Evolutionary conservation across 2,329 filamentous ascomycete species (phyloP).

Genomic region (Raffaelea albimanens): DNA sequence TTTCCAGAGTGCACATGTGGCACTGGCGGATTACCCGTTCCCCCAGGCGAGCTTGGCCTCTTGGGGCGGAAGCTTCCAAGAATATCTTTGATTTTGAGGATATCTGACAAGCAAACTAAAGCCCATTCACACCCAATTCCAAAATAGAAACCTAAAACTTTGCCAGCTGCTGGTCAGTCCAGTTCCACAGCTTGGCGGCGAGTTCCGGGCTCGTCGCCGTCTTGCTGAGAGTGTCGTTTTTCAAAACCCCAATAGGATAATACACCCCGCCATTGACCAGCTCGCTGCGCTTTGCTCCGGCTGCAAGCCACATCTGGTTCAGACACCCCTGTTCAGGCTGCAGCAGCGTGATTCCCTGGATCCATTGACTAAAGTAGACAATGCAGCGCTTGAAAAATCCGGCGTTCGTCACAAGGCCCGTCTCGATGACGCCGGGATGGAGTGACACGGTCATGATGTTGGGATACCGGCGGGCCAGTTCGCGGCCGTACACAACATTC

Average conservation of each 20-base stretch:
- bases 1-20: too few species aligned
- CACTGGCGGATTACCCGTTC: too few species aligned
- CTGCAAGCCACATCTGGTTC: constrained; percentile 31
- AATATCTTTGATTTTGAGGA: too few species aligned
- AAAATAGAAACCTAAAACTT: constrained; percentile 2
- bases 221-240: constrained; percentile 15
- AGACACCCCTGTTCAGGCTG: constrained; percentile 25
- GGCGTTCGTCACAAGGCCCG: constrained; percentile 15
- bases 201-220: constrained; percentile 19
- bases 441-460: constrained; percentile 16
- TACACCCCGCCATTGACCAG: constrained; percentile 26
- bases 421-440: constrained; percentile 20
- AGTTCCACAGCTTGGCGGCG: constrained; percentile 24
- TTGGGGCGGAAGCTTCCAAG: not conserved
- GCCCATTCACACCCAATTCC: too few species aligned
- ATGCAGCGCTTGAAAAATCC: constrained; percentile 8
- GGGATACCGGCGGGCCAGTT: constrained; percentile 18
- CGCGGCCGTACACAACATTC: constrained; percentile 18
- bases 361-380: constrained; percentile 10
- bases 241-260: constrained; percentile 23
- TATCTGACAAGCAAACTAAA: not conserved
- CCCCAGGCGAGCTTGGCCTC: constrained; percentile 1
- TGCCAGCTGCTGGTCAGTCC: constrained; percentile 23
- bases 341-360: constrained; percentile 11
- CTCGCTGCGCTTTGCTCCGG: constrained; percentile 16